Conservation (phyloP, 2,329 filamentous ascomycete species). For the Hymenoscyphus infarciens region DNA sequence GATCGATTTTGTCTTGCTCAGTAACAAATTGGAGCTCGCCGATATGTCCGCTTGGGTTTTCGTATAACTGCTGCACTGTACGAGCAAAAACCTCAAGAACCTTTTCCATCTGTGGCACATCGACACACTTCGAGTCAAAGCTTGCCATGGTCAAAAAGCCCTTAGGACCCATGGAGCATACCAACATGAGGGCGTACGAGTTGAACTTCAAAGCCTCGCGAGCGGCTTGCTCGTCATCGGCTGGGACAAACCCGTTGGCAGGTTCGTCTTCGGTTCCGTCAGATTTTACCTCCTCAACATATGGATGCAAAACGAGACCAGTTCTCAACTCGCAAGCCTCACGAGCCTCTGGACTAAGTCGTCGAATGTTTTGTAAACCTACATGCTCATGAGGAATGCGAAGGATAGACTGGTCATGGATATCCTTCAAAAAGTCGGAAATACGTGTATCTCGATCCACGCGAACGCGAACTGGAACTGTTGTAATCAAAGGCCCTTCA, state of each 20-base stretch:
- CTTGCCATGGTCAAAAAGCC: slow-evolving; percentile 44
- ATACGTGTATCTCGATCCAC: slow-evolving; percentile 34
- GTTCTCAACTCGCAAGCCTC: slow-evolving; percentile 24
- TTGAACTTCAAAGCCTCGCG: slow-evolving; percentile 40
- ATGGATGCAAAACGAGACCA: slow-evolving; percentile 27
- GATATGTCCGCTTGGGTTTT: slow-evolving; percentile 19
- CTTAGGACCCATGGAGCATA: slow-evolving; percentile 41
- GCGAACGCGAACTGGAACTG: slow-evolving; percentile 41
- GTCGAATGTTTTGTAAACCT: slow-evolving; percentile 28
- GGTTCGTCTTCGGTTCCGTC: not conserved
- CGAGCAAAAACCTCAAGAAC: slow-evolving; percentile 36
- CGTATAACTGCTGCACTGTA: slow-evolving; percentile 5
- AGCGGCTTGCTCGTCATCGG: slow-evolving; percentile 11
- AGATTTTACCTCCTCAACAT: slow-evolving; percentile 22
- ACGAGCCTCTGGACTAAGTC: slow-evolving; percentile 25
- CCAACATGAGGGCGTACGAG: slow-evolving; percentile 48
- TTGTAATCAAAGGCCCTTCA: slow-evolving; percentile 43
- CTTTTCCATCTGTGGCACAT: slow-evolving; percentile 37
- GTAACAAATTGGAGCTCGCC: slow-evolving; percentile 27
- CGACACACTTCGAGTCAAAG: slow-evolving; percentile 40
- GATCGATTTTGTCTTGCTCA: slow-evolving; percentile 34
- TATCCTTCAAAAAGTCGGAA: slow-evolving; percentile 42
- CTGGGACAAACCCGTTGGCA: slow-evolving; percentile 2
- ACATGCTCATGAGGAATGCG: slow-evolving; percentile 41
- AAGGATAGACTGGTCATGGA: slow-evolving; percentile 45